A percentile compares a stretch with the other conserved stretches of the same genome.
Evolutionary conservation across 768 basidiomycete genomes (phyloP).

Genomic region (Leccinum rimulosum): DNA sequence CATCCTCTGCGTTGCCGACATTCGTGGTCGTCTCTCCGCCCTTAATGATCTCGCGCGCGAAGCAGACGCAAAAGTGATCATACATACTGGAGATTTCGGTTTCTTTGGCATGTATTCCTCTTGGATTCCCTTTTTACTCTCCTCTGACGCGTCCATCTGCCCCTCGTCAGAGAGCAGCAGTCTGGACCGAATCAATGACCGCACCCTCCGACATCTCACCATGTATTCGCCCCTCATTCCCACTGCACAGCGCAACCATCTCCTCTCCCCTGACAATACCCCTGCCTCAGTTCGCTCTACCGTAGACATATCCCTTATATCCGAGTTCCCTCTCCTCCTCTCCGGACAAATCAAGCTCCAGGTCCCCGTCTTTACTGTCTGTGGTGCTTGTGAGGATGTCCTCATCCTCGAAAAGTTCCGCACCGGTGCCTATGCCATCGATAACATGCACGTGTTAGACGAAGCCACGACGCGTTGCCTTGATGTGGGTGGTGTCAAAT

Average conservation of each 20-base stretch:
- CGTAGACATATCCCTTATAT: conserved; percentile 75
- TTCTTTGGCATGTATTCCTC: conserved; percentile 71
- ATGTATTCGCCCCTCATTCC: conserved; percentile 95
- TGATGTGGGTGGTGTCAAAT: conserved; percentile 89
- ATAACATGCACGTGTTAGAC: conserved; percentile 90
- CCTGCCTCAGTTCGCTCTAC: conserved; percentile 67
- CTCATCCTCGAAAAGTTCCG: conserved; percentile 91
- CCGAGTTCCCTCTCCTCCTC: conserved; percentile 91
- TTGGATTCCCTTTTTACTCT: conserved; percentile 1
- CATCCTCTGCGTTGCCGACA: conserved; percentile 94
- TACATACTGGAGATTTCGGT: conserved; percentile 99
- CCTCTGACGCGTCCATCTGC: conserved; percentile 18
- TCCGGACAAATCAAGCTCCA: conserved; percentile 87
- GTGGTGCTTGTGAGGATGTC: conserved; percentile 98
- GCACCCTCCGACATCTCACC: conserved; percentile 92
- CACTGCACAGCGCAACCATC: conserved; percentile 72
- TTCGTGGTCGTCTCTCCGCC: conserved; percentile 80
- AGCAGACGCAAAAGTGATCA: conserved; percentile 85
- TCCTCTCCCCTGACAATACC: conserved; percentile 71
- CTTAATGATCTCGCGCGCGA: conserved; percentile 91
- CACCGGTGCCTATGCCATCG: conserved; percentile 73
- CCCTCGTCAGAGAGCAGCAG: conserved; percentile 61
- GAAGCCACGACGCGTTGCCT: conserved; percentile 93
- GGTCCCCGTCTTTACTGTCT: conserved; percentile 94
- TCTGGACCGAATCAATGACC: conserved; percentile 89